These are phyloP conservation scores for Dryas octopetala DNA, from an alignment of 306 rosid species.

Conservation along the genomic window DNA sequence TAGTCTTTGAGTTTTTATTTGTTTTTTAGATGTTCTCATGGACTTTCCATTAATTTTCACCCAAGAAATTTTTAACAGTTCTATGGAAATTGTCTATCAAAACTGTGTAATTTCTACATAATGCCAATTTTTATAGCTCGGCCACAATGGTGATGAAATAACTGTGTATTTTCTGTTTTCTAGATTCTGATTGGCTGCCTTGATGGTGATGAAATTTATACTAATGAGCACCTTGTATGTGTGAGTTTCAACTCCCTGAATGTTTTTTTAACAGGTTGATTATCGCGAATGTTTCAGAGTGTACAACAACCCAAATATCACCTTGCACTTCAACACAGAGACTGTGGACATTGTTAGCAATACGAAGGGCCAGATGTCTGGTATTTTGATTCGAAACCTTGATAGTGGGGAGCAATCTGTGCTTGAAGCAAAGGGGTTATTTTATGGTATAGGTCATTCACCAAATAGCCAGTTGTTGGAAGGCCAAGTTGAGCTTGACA, in stretches of 20 bases:
- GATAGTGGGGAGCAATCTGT: constrained; percentile 72
- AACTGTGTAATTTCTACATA: constrained; percentile 1
- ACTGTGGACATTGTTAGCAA: constrained; percentile 88
- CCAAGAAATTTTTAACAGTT: constrained; percentile 6
- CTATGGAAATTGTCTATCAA: constrained; percentile 3
- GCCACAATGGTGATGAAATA: neutral
- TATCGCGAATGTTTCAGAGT: constrained; percentile 99
- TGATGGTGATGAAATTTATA: constrained; percentile 42
- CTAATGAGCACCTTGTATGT: constrained; percentile 59
- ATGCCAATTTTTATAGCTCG: constrained; percentile 9
- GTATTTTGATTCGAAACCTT: constrained; percentile 62
- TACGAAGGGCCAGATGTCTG: constrained; percentile 88
- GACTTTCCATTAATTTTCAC: too few species aligned
- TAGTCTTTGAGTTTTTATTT: too few species aligned
- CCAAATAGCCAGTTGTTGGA: constrained; percentile 79
- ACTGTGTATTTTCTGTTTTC: neutral
- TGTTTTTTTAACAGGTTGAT: constrained; percentile 99
- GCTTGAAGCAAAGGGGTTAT: constrained; percentile 85
- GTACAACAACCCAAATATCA: constrained; percentile 83
- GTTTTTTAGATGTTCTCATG: too few species aligned
- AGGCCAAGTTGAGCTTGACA: constrained; percentile 85
- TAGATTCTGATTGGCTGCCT: constrained; percentile 23
- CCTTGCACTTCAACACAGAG: constrained; percentile 89
- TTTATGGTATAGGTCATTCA: constrained; percentile 93
- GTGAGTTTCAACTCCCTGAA: constrained; percentile 92